These are phyloP conservation scores for Metschnikowia similis DNA, from an alignment of 805 yeast species.

Conservation along the genomic window DNA sequence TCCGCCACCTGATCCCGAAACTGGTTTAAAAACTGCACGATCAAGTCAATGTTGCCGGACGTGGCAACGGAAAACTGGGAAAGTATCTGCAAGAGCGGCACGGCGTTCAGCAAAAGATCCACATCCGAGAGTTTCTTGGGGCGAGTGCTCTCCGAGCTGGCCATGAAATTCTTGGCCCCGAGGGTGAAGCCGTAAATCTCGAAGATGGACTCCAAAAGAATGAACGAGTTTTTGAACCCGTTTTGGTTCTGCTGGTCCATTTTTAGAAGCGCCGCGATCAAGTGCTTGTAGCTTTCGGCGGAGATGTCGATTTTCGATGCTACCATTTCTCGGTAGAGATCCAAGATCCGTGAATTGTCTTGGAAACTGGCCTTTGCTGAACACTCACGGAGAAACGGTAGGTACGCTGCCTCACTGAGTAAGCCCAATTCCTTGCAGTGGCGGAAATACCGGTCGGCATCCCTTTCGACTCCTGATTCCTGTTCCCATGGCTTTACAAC, in stretches of 20 bases:
- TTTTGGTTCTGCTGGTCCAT: slow-evolving; percentile 21
- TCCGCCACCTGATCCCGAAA: slow-evolving; percentile 21
- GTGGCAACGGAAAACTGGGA: slow-evolving; percentile 21
- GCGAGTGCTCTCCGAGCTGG: neutral
- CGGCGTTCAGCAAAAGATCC: slow-evolving; percentile 16
- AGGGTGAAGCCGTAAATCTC: slow-evolving; percentile 28
- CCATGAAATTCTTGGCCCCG: slow-evolving; percentile 3
- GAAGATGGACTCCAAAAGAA: slow-evolving; percentile 27
- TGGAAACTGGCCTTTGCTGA: slow-evolving; percentile 15
- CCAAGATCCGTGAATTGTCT: slow-evolving; percentile 23
- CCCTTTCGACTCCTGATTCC: slow-evolving; percentile 1
- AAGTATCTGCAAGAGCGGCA: slow-evolving; percentile 24
- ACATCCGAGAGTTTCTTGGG: slow-evolving; percentile 4
- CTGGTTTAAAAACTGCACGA: slow-evolving; percentile 28
- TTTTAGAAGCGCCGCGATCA: slow-evolving; percentile 29
- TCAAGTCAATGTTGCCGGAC: slow-evolving; percentile 19
- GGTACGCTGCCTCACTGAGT: slow-evolving; percentile 24
- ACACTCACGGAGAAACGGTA: slow-evolving; percentile 27
- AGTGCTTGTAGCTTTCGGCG: slow-evolving; percentile 26
- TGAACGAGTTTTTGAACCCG: slow-evolving; percentile 25
- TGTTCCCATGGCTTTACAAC: slow-evolving; percentile 5
- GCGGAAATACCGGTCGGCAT: slow-evolving; percentile 22
- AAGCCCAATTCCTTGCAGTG: slow-evolving; percentile 14
- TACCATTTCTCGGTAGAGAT: slow-evolving; percentile 33
- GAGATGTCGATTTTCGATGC: slow-evolving; percentile 20